phyloP scores from a whole-genome alignment of 1,284 basidiomycete species.

The Tranzscheliella williamsii region DNA sequence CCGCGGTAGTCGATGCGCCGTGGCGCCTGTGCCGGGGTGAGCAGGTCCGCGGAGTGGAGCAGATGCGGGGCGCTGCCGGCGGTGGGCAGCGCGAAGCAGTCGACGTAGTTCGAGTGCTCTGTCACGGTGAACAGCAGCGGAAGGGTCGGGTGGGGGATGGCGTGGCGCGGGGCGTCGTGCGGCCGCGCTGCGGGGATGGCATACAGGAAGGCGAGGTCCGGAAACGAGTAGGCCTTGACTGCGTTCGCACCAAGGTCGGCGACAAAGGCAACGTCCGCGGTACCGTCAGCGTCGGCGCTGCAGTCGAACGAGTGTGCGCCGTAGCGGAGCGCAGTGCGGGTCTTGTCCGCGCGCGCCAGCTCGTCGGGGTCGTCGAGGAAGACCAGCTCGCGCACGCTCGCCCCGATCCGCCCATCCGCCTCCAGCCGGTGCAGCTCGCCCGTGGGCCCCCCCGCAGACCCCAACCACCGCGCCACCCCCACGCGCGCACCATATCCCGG shows the following conservation, averaged over 20 bases:
- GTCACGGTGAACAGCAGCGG: conserved; percentile 46
- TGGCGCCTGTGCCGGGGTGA: conserved; percentile 4
- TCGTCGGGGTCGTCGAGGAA: conserved; percentile 27
- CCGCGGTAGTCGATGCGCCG: conserved; percentile 31
- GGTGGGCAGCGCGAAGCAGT: conserved; percentile 16
- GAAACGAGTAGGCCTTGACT: conserved; percentile 39
- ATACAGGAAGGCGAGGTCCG: conserved; percentile 13
- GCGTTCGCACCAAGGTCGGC: conserved; percentile 53
- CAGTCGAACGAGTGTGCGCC: conserved; percentile 49
- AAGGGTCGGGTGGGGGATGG: conserved; percentile 35
- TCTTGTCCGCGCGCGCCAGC: conserved; percentile 41
- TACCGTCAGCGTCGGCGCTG: neutral
- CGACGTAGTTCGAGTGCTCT: conserved; percentile 50
- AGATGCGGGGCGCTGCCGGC: neutral
- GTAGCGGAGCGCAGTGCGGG: conserved; percentile 36
- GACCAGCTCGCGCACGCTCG: conserved; percentile 32
- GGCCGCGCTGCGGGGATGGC: conserved; percentile 11
- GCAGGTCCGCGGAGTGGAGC: conserved; percentile 14
- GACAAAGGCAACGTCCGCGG: conserved; percentile 36
- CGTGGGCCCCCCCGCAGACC: conserved; percentile 51
- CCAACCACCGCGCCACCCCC: conserved; percentile 23
- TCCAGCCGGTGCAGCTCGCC: conserved; percentile 49
- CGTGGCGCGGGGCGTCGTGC: conserved; percentile 52
- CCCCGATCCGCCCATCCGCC: conserved; percentile 30
- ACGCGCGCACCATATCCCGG: conserved; percentile 36